Evolutionary conservation across 1,284 basidiomycete species (phyloP).

Genomic region (Leccinum fuscescens): DNA sequence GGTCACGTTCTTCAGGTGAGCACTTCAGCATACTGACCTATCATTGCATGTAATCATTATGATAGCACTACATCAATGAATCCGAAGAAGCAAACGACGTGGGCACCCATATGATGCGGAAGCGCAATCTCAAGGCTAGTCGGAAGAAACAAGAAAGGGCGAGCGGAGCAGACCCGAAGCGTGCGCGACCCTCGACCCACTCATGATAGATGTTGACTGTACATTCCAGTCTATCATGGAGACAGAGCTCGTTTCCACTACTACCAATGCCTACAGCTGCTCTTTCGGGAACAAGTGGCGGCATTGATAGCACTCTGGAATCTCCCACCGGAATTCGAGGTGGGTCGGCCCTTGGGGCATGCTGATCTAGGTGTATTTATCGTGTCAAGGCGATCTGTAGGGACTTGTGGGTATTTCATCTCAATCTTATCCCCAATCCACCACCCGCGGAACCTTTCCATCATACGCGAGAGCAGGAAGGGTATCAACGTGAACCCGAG

Average conservation of each 20-base stretch:
- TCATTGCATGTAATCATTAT: background rate
- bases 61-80: slow-evolving; percentile 74
- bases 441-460: slow-evolving; percentile 60
- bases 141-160: slow-evolving; percentile 47
- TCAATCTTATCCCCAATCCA: slow-evolving; percentile 60
- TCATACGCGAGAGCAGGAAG: slow-evolving; percentile 38
- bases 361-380: slow-evolving; percentile 5
- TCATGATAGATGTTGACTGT: slow-evolving; percentile 1
- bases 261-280: slow-evolving; percentile 77
- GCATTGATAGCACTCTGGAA: slow-evolving; percentile 66
- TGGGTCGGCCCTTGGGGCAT: slow-evolving; percentile 32
- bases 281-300: slow-evolving; percentile 73
- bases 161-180: slow-evolving; percentile 54
- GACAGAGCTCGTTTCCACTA: slow-evolving; percentile 72
- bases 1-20: slow-evolving; percentile 76
- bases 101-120: slow-evolving; percentile 58
- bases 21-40: background rate
- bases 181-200: slow-evolving; percentile 37
- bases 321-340: slow-evolving; percentile 80
- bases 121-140: slow-evolving; percentile 57
- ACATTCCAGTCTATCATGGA: slow-evolving; percentile 72
- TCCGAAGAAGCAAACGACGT: slow-evolving; percentile 57
- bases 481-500: slow-evolving; percentile 19
- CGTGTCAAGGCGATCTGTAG: slow-evolving; percentile 65
- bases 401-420: slow-evolving; percentile 79